Percentiles rank a stretch among this genome's conserved stretches.
Evolutionary conservation across 345 rosid genomes (phyloP).

Genomic region (Lepidium aucheri): DNA sequence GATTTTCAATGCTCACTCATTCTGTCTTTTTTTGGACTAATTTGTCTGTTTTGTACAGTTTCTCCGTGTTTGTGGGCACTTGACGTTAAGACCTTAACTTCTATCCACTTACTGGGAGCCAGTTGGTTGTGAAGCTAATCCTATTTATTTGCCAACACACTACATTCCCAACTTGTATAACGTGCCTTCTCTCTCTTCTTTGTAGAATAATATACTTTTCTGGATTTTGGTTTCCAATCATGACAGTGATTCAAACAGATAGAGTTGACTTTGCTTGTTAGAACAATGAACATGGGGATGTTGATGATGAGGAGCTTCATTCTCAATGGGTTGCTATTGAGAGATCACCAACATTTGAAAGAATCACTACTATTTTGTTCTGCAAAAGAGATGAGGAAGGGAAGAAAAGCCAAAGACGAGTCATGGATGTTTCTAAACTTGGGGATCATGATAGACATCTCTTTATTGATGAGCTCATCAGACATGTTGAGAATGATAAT

Average conservation of each 20-base stretch:
- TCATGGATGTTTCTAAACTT: conserved; percentile 38
- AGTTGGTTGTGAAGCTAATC: not conserved
- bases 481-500: conserved; percentile 42
- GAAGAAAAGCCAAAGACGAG: conserved; percentile 11
- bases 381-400: conserved; percentile 16
- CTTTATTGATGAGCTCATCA: conserved; percentile 44
- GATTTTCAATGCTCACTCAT: not conserved
- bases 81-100: not conserved
- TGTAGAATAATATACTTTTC: not conserved
- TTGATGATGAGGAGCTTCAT: conserved; percentile 21
- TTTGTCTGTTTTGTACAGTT: not conserved
- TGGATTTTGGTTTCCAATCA: not conserved
- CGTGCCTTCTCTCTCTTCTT: not conserved
- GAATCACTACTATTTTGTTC: conserved; percentile 37
- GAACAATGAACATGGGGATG: not conserved
- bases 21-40: not conserved
- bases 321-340: conserved; percentile 45
- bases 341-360: conserved; percentile 38
- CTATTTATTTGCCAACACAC: not conserved
- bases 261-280: not conserved
- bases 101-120: not conserved
- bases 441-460: conserved; percentile 31
- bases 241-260: not conserved
- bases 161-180: not conserved
- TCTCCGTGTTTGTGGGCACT: not conserved